Base-by-base conservation (phyloP, 2,329 filamentous ascomycete species). In the Madurella mycetomatis region DNA sequence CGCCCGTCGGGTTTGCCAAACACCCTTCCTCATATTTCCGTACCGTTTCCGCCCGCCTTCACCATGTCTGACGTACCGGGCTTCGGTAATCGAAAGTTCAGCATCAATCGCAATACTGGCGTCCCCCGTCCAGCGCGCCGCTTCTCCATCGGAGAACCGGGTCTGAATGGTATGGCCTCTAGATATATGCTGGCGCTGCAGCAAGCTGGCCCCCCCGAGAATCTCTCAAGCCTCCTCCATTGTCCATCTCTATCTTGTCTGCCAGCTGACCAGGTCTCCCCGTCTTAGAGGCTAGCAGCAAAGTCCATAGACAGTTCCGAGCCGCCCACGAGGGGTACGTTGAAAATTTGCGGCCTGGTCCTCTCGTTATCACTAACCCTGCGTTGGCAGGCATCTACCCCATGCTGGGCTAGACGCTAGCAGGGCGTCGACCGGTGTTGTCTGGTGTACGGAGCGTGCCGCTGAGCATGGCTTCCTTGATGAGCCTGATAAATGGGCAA, bases 331-430 rank as follows among this genome's bases (percentile, higher is more conserved):
- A 94, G 72, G 92, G 92, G 63, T 65, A 62, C 31, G 56, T 39
- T 1, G 1, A 30, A 34, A 31, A 1, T 31, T 2, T 37, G 11
- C 34, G 8, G 13, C 5, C 7, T 8, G 18, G 16, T 9, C 8
- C 9, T 13, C 31, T 4, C 34, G 7, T 9, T 2, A 9, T 34
- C 19, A 40, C 48, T 57, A 18, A 58, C 49, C 13, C 41, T 41
- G n/a, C 9, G 4, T 18, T 30, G 13, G 12, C 51, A 65, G 63
- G 55, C 91, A 95, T 75, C 85, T 89, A 69, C 87, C 90, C 46
- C 92, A 96, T 71, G 90, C 92, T 56, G 92, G 92, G 64, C 86
- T 96, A 61, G 92, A 96, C 67, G 87, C 90, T 51, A 88, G 85
- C 57, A 84, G 91, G 70, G 88, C 90, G 43, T 95, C 89, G 15